A percentile compares a stretch with the other conserved stretches of the same genome.
Conservation (phyloP, 139 green algal species). For the Asterochloris sp. region DNA sequence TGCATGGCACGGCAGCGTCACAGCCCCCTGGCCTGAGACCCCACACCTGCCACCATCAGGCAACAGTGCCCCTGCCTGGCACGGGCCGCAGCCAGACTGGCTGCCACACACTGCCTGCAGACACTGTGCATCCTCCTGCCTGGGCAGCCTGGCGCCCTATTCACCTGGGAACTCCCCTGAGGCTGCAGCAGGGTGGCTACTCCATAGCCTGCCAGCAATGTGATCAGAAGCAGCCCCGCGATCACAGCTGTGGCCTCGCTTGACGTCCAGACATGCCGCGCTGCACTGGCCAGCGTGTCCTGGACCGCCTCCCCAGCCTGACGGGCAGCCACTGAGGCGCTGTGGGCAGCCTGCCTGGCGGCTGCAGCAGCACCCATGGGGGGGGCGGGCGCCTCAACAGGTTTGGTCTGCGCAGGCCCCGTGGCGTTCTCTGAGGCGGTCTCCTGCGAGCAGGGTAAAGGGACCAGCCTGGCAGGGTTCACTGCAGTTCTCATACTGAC, state of each 20-base stretch:
- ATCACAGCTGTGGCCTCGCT: background rate
- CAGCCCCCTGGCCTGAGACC: too few relatives aligned
- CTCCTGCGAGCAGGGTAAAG: too few relatives aligned
- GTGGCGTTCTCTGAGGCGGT: too few relatives aligned
- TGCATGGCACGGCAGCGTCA: too few relatives aligned
- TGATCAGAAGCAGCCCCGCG: conserved; percentile 6
- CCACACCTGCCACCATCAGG: background rate
- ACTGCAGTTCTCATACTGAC: too few relatives aligned
- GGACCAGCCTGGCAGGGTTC: too few relatives aligned
- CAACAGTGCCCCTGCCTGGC: background rate
- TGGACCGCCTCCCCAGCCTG: conserved; percentile 5
- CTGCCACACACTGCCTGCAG: conserved; percentile 1
- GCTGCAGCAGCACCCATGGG: too few relatives aligned
- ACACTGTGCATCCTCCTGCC: conserved; percentile 3
- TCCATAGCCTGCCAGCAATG: conserved; percentile 9
- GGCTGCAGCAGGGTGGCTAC: background rate
- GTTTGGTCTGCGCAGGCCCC: too few relatives aligned
- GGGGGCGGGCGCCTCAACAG: too few relatives aligned
- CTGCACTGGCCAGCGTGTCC: conserved; percentile 12
- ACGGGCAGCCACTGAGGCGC: too few relatives aligned
- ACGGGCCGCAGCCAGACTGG: background rate
- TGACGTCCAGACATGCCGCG: background rate
- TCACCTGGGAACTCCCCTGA: conserved; percentile 1
- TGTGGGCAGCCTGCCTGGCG: too few relatives aligned
- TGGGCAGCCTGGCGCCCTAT: background rate